Evolutionary conservation across 106 monocot species (phyloP), one percentile per base, ranked within the genome.

Genomic region (Agapanthus africanus): DNA sequence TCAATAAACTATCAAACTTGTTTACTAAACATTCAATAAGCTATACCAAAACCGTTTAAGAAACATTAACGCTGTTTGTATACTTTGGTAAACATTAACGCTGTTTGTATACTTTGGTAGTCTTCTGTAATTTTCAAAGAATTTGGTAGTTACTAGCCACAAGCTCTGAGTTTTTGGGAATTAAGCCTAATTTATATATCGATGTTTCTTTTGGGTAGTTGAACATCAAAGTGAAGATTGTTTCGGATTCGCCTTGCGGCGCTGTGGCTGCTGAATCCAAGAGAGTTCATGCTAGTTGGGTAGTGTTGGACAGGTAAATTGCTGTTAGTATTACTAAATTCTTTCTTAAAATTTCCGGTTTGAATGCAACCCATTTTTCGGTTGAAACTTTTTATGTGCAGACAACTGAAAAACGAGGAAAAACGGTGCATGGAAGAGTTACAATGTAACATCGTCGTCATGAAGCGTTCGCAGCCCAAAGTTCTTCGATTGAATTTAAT

Each of bases 391-490:
- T 25, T 25, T 39, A 2, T 22, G 14, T 33, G 18, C 74, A 97
- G 95, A 70, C 86, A 89, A 15, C 69, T 97, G 79, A 91, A 92
- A 78, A 77, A 92, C 33, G 95, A 97, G 40, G 84, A 86, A 69
- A 97, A 79, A 65, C 77, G 69, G 33, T 97, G 95, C 77, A 82
- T 89, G 74, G 91, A 95, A 63, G 91, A 88, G 51, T 83, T 95
- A 11, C 95, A 91, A 71, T 91, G 88, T 40, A 97, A 92, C 70
- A 92, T 97, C 40, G 95, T 97, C 0, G 86, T 79, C 14, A 97
- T 97, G 91, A 97, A 97, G 63, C 83, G 80, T 19, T 89, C 88
- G 47, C 84, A 92, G 63, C 84, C 95, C 0, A 97, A 97, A 80
- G 89, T 97, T 71, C 84, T 97, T 67, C 77, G 95, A 9, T 73